Evolutionary conservation across 2,329 filamentous ascomycete genomes (phyloP).

Genomic region (Fusarium pseudograminearum): DNA sequence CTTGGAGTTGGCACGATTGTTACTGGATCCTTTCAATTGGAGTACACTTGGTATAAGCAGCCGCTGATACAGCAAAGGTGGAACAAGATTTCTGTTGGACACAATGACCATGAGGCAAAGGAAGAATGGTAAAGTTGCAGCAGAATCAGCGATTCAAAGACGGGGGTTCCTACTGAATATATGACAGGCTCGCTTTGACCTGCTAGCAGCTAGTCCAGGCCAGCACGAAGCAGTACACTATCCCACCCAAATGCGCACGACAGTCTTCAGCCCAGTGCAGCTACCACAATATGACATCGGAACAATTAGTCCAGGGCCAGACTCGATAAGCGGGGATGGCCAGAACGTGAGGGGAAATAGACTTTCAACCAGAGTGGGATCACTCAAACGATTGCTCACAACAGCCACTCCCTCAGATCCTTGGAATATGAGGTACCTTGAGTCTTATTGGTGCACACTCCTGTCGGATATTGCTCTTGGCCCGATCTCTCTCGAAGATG

Average conservation of each 20-base stretch:
- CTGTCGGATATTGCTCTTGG: slow-evolving; percentile 21
- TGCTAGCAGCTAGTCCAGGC: slow-evolving; percentile 17
- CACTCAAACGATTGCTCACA: slow-evolving; percentile 32
- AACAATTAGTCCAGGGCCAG: slow-evolving; percentile 20
- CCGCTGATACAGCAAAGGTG: neutral
- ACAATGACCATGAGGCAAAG: neutral
- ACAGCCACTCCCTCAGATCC: slow-evolving; percentile 22
- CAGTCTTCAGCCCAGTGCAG: slow-evolving; percentile 31
- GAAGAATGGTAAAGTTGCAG: neutral
- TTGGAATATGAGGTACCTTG: slow-evolving; percentile 6
- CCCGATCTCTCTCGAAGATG: slow-evolving; percentile 14
- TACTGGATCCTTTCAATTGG: neutral
- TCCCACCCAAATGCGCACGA: slow-evolving; percentile 28
- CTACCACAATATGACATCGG: slow-evolving; percentile 19
- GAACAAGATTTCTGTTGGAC: neutral
- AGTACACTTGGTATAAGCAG: neutral
- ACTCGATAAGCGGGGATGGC: slow-evolving; percentile 25
- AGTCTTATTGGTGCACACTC: slow-evolving; percentile 22
- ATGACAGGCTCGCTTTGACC: slow-evolving; percentile 11
- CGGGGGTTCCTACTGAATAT: slow-evolving; percentile 24
- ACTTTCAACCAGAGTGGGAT: slow-evolving; percentile 43
- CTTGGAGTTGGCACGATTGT: neutral
- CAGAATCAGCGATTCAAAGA: neutral
- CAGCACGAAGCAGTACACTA: slow-evolving; percentile 2
- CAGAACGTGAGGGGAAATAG: slow-evolving; percentile 43